Percentiles rank a stretch among this genome's conserved stretches.
Conservation (phyloP, 163 green algal species). For the Scenedesmus sp. region DNA sequence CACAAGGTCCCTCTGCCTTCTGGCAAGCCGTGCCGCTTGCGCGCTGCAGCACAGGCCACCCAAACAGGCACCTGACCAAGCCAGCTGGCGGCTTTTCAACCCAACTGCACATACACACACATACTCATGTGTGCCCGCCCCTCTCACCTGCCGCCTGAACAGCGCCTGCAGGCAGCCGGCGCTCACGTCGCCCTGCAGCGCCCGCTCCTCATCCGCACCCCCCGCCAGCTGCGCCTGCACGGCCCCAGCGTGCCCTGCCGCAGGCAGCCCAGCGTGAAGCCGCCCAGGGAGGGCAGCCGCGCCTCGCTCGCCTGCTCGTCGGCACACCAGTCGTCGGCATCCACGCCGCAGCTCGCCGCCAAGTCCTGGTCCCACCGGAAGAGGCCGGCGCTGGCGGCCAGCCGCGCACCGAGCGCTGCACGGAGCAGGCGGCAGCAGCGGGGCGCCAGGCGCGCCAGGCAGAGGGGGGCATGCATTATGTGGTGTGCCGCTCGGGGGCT, state of each 20-base stretch:
- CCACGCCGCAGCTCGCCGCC: neutral
- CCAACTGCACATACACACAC: neutral
- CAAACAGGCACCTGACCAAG: too few relatives aligned
- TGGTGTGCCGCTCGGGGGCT: too few relatives aligned
- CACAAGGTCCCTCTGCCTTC: too few relatives aligned
- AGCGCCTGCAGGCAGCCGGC: neutral
- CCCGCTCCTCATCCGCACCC: neutral
- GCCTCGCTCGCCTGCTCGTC: neutral
- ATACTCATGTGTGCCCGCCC: neutral
- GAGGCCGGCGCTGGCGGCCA: neutral
- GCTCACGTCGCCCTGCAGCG: neutral
- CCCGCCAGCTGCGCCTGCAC: neutral
- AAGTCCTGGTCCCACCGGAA: conserved; percentile 5
- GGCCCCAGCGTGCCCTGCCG: neutral
- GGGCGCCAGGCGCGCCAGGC: too few relatives aligned
- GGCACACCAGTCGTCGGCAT: neutral
- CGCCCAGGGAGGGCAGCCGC: neutral
- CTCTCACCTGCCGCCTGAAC: conserved; percentile 21
- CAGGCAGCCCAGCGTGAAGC: conserved; percentile 15
- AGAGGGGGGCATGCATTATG: neutral
- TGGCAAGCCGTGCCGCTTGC: too few relatives aligned
- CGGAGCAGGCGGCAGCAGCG: neutral
- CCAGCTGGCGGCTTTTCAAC: too few relatives aligned
- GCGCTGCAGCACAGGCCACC: too few relatives aligned
- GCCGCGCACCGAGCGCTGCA: neutral